Evolutionary conservation across 2,329 filamentous ascomycete genomes (phyloP).

Genomic region (Cordyceps pruinosa): DNA sequence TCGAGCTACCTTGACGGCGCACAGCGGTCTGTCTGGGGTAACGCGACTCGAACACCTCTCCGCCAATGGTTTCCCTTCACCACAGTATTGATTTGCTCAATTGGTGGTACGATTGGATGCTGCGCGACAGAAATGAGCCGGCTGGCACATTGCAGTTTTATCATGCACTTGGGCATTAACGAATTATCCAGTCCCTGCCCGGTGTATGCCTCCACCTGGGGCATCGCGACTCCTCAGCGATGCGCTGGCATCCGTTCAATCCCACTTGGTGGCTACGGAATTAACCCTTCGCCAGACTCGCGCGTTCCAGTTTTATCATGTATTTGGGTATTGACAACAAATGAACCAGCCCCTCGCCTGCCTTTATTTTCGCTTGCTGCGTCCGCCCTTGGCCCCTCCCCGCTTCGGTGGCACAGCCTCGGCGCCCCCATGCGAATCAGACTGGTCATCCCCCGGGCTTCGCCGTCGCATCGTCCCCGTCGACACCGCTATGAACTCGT

Average conservation of each 20-base stretch:
- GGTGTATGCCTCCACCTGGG: too few relatives aligned
- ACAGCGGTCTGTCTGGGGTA: constrained; percentile 3
- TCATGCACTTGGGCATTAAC: too few relatives aligned
- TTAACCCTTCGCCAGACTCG: too few relatives aligned
- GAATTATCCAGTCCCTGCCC: too few relatives aligned
- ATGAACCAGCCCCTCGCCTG: not conserved
- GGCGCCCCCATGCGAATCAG: constrained; percentile 50
- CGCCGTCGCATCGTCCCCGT: constrained; percentile 81
- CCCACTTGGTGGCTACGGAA: too few relatives aligned
- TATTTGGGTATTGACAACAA: constrained; percentile 6
- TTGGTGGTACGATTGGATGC: not conserved
- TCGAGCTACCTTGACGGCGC: constrained; percentile 1
- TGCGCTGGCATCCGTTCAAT: too few relatives aligned
- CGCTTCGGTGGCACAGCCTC: constrained; percentile 35
- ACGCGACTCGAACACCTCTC: constrained; percentile 2
- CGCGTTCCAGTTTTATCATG: not conserved
- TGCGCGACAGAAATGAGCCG: too few relatives aligned
- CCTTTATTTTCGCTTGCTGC: constrained; percentile 34
- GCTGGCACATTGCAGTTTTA: too few relatives aligned
- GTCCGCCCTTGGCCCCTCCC: constrained; percentile 28
- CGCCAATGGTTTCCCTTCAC: not conserved
- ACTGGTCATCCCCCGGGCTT: constrained; percentile 68
- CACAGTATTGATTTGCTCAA: too few relatives aligned
- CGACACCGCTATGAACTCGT: constrained; percentile 66
- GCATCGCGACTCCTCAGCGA: too few relatives aligned